Base-by-base conservation (phyloP, 768 basidiomycete genomes). In the Mycena metata region DNA sequence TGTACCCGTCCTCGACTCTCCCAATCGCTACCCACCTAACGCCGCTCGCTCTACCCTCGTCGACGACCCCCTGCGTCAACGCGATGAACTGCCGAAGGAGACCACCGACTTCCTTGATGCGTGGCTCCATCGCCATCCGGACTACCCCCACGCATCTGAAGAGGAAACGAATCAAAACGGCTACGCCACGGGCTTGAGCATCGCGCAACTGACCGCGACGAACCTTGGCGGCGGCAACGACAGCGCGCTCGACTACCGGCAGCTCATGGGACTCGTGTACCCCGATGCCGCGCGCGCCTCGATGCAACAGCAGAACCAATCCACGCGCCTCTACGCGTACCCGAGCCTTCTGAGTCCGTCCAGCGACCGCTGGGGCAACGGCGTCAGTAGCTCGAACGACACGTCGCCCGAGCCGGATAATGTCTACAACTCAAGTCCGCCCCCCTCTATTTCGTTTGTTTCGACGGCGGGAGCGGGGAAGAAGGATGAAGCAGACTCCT, bases 81-180 rank as follows among this genome's bases (percentile, higher is more conserved):
- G 94, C 64, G 93, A 94, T 66, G 95, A 96, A 81, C 87, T 96
- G 12, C 94, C 94, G 47, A 95, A 95, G 83, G 93, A 94, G 80
- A 94, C 94, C 42, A 95, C 94, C 36, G 94, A 96, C 80, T 94
- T 89, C 75, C 87, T 96, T 79, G 94, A 95, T 74, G 90, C 93
- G 9, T 95, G 94, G 94, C 83, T 95, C 39, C 91, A 95, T 75
- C 88, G 91, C 70, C 94, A 96, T 76, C 91, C 91, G 2, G 94
- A 95, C 77, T 94, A 95, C 73, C 94, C 94, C 26, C 95, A 96
- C 78, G 94, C 94, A 35, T 91, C 89, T 72, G 94, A 96, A 78
- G 93, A 95, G 69, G 94, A 95, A n/a, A n/a, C n/a, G 84, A 96
- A 96, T n/a, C n/a, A 82, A 95, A 95, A 76, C 91, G 92, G 76